phyloP scores from a whole-genome alignment of 306 rosid species.

The Nissolia schottii region DNA sequence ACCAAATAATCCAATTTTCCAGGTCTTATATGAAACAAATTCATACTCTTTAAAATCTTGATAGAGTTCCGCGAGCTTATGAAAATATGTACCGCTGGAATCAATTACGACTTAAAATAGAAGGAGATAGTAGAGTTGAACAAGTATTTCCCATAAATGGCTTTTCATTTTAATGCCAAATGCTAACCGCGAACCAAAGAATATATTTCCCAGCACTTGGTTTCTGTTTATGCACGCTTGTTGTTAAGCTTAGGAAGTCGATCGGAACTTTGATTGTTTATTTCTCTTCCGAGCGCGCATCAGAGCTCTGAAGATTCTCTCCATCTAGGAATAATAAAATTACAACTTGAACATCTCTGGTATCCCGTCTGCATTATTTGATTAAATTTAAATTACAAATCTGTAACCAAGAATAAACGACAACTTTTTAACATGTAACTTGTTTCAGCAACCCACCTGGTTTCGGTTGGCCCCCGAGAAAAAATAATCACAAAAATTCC shows the following conservation, averaged over 20 bases:
- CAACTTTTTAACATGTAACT: conserved; percentile 6
- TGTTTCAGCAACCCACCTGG: conserved; percentile 2
- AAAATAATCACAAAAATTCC: conserved; percentile 20
- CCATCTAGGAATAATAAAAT: background rate
- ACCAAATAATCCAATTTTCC: background rate
- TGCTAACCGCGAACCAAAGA: background rate
- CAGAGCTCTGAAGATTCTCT: background rate
- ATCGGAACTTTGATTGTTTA: background rate
- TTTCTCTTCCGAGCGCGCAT: background rate
- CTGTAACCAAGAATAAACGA: background rate
- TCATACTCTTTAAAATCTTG: background rate
- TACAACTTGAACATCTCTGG: background rate
- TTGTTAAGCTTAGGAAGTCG: background rate
- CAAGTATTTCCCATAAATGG: background rate
- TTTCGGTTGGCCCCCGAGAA: background rate
- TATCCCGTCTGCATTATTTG: background rate
- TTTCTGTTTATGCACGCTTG: background rate
- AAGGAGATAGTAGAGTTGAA: background rate
- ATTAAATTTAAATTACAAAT: conserved; percentile 4
- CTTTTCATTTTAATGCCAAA: background rate
- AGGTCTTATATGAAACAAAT: background rate
- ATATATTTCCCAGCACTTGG: background rate
- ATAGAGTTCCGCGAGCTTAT: background rate
- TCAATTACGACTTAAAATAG: background rate
- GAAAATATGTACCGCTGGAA: background rate